Base-by-base conservation (phyloP, 768 basidiomycete genomes). In the Lactarius sp. region DNA sequence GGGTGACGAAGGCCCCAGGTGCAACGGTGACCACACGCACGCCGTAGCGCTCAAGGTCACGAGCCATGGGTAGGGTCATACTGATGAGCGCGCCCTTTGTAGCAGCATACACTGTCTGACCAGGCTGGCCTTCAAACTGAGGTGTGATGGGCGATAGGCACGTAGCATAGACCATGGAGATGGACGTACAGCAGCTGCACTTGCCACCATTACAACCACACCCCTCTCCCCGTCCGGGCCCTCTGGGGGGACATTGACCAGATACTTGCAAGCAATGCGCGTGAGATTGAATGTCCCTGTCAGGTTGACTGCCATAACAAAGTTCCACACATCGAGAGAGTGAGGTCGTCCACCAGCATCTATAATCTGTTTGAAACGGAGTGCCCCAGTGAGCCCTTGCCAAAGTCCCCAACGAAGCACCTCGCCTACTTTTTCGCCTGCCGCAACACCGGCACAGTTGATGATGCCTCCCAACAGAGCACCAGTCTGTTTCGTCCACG, bases 261-360 rank as follows among this genome's bases (percentile, higher is more conserved):
- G 75, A 62, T 83, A 78, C 61, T 80, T 73, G 55, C 83, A 74
- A 31, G 78, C 83, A 22, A 83, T 73, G 4, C 84, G 77, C 7
- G 83, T 83, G 56, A 87, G 75, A 66, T 86, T 81, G 75, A 85
- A 86, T 1, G 81, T 76, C 20, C 84, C 83, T 2, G 82, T 79
- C 33, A 85, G 73, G 69, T 87, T 86, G 52, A 86, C 79, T 6
- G 73, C 78, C 22, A 86, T 68, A 2, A 78, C 76, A 51, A 79
- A 77, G 55, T 83, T 75, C 82, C 84, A 87, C 1, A 80, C 66
- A 46, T 81, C 80, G 34, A 81, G 72, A 6, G 77, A 73, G 69
- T 84, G 83, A 0, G 81, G 77, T 56, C 79, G 72, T 16, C 78
- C 77, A 20, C 78, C 69, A 3, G 76, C 71, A 53, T 80, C 77